phyloP scores from a whole-genome alignment of 2,329 filamentous ascomycete species.

The Dendryphion nanum region DNA sequence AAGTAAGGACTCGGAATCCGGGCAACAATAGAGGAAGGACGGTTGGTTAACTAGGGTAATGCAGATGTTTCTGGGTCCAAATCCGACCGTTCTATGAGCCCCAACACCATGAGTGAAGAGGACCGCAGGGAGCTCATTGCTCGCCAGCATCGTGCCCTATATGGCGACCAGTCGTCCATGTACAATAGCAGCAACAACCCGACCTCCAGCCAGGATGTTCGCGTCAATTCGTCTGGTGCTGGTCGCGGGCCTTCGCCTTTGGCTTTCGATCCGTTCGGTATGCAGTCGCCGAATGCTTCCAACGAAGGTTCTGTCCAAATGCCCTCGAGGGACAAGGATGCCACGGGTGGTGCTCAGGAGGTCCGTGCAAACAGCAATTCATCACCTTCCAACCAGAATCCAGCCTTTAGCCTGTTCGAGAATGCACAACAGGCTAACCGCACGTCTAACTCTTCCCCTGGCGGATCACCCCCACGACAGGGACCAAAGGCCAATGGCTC shows the following conservation, averaged over 20 bases:
- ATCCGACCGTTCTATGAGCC: conserved; percentile 82
- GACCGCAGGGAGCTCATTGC: conserved; percentile 94
- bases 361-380: conserved; percentile 81
- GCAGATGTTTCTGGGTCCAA: conserved; percentile 73
- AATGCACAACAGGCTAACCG: conserved; percentile 65
- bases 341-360: conserved; percentile 51
- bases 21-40: conserved; percentile 56
- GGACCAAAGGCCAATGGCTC: conserved; percentile 60
- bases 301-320: conserved; percentile 55
- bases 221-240: conserved; percentile 58
- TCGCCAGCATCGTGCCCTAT: conserved; percentile 90
- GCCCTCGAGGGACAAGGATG: conserved; percentile 48
- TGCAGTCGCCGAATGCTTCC: conserved; percentile 51
- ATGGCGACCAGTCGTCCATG: conserved; percentile 70
- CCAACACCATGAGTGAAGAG: conserved; percentile 86
- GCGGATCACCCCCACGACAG: conserved; percentile 72
- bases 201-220: conserved; percentile 64
- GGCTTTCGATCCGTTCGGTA: conserved; percentile 69
- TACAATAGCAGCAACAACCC: conserved; percentile 65
- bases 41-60: conserved; percentile 57
- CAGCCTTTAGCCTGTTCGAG: conserved; percentile 49
- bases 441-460: conserved; percentile 83
- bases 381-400: conserved; percentile 68
- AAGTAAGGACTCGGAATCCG: conserved; percentile 85
- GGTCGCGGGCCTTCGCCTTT: conserved; percentile 75